Base-by-base conservation (phyloP, 2,329 filamentous ascomycete genomes). In the Beauveria sp. region DNA sequence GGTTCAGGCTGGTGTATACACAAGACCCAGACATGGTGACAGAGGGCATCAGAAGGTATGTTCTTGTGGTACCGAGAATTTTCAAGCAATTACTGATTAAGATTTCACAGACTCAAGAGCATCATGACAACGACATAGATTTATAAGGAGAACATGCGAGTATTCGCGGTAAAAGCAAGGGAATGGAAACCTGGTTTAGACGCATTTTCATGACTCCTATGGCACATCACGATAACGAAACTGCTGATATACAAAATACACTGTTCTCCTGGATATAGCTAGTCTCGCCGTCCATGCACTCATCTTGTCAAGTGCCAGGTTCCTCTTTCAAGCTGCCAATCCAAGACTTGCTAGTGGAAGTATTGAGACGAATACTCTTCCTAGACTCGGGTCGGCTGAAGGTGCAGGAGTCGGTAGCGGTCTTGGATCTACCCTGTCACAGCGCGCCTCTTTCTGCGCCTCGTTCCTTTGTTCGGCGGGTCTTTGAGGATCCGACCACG, bases 1-100 rank as follows among this genome's bases (percentile, higher is more conserved):
- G 78, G 76, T 85, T 84, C 63, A 70, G 83, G 2, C 52, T 86
- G 20, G 78, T 85, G 0, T 85, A 80, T 62, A 77, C 74, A 2
- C 75, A 77, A n/a, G 69, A 74, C 7, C 66, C 71, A 38, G 64
- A 58, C 9, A 68, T 67, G 3, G 66, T 79, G 2, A 68, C 66
- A 1, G 73, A 78, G 64, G 77, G 76, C 0, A 66, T 79, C 38
- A 68, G 45, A 22, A 71, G 73, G 73, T 74, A 51, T 20, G 67
- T 64, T 16, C 0, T 55, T 5, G 10, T 12, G 5, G 2, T 1
- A 28, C 16, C 7, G 18, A 12, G 9, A 38, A 1, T 14, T 5
- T 8, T 5, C 2, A 22, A 3, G 24, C 18, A 22, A n/a, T 7
- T 30, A 10, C 18, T 57, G 30, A 57, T 16, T 3, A 43, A 3